phyloP scores from a whole-genome alignment of 2,329 filamentous ascomycete genomes.

The Eutypa lata region DNA sequence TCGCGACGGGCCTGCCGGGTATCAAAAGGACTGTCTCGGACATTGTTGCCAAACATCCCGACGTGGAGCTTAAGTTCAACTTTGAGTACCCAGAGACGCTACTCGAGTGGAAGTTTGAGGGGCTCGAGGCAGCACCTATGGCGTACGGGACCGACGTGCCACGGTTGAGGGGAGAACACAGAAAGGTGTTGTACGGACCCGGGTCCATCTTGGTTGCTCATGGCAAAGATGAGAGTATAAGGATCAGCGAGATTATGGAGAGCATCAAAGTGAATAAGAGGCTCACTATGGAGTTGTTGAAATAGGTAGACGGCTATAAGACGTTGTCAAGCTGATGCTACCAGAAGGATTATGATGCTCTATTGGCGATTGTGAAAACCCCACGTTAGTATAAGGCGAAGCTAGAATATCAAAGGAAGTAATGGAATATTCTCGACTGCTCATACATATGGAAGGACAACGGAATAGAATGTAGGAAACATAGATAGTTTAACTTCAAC shows the following conservation, averaged over 20 bases:
- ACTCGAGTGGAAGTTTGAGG: slow-evolving; percentile 35
- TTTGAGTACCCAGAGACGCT: slow-evolving; percentile 36
- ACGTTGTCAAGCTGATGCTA: too few relatives aligned
- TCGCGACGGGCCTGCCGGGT: slow-evolving; percentile 31
- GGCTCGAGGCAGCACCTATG: slow-evolving; percentile 34
- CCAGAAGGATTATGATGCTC: too few relatives aligned
- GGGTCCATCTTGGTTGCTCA: slow-evolving; percentile 37
- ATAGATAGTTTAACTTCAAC: too few relatives aligned
- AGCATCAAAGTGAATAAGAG: slow-evolving; percentile 35
- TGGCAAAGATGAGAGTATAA: slow-evolving; percentile 34
- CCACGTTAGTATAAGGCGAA: too few relatives aligned
- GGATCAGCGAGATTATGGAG: slow-evolving; percentile 32
- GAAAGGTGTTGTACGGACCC: slow-evolving; percentile 36
- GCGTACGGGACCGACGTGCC: slow-evolving; percentile 38
- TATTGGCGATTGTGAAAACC: too few relatives aligned
- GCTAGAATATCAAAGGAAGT: too few relatives aligned
- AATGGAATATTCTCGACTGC: too few relatives aligned
- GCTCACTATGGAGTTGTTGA: slow-evolving; percentile 9
- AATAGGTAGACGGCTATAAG: not conserved
- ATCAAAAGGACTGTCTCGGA: slow-evolving; percentile 31
- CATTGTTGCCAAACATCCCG: slow-evolving; percentile 27
- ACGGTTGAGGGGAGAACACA: slow-evolving; percentile 29
- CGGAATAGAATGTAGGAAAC: too few relatives aligned
- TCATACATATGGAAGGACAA: too few relatives aligned
- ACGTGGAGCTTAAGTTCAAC: slow-evolving; percentile 31